phyloP scores from a whole-genome alignment of 1,284 basidiomycete genomes.

The Sanghuangporus sanghuang region DNA sequence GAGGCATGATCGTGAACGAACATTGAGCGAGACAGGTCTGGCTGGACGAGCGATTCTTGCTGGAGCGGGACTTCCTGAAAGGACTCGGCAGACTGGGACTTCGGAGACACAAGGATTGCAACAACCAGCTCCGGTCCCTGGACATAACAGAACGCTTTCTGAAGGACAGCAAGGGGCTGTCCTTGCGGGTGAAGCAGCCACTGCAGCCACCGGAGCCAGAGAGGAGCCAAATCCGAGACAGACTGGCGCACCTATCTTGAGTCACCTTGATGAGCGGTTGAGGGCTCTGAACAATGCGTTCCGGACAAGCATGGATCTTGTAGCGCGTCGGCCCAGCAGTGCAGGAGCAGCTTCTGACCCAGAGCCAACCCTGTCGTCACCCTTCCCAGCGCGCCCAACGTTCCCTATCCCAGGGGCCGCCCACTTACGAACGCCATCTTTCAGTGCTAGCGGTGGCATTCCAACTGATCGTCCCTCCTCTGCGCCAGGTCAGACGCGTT shows the following conservation, averaged over 20 bases:
- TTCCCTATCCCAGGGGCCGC: conserved; percentile 3
- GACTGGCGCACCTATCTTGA: not conserved
- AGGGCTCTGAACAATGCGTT: conserved; percentile 62
- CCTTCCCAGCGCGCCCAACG: not conserved
- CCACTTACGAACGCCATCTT: conserved; percentile 1
- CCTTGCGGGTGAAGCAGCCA: conserved; percentile 14
- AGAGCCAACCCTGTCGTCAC: not conserved
- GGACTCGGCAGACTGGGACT: not conserved
- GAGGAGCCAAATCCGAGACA: not conserved
- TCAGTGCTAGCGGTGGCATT: not conserved
- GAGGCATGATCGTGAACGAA: conserved; percentile 15
- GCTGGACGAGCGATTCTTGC: not conserved
- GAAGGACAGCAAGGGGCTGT: conserved; percentile 22
- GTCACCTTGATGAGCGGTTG: conserved; percentile 47
- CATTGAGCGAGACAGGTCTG: conserved; percentile 11
- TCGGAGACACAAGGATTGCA: not conserved
- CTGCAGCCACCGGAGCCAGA: not conserved
- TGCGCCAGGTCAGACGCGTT: not conserved
- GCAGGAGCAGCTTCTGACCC: not conserved
- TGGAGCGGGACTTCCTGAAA: not conserved
- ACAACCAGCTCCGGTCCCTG: not conserved
- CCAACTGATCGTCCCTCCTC: conserved; percentile 2
- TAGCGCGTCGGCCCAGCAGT: conserved; percentile 1
- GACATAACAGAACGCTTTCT: conserved; percentile 10
- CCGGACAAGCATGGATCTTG: conserved; percentile 42